These are phyloP conservation scores for Pseudognaphalium luteoalbum DNA, from an alignment of 129 eudicot species.

Conservation along the genomic window DNA sequence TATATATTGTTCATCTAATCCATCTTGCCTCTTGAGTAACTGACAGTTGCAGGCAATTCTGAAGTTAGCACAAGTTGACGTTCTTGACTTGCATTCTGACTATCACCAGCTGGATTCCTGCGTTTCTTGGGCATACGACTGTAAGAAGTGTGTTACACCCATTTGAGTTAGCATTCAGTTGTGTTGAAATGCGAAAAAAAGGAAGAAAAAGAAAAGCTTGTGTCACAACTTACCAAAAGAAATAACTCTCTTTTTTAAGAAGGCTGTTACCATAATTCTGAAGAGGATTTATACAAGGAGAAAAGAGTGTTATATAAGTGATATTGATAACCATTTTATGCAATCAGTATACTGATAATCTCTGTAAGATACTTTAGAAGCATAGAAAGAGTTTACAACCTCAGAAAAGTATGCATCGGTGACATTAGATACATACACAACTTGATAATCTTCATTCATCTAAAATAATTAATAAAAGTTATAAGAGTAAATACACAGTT, in stretches of 20 bases:
- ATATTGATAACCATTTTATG: not conserved
- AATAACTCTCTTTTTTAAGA: conserved; percentile 59
- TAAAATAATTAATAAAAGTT: conserved; percentile 17
- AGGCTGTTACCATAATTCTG: conserved; percentile 62
- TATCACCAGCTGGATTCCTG: conserved; percentile 36
- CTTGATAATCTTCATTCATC: conserved; percentile 85
- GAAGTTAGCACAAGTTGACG: conserved; percentile 52
- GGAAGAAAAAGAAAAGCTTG: not conserved
- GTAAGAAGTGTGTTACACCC: conserved; percentile 15
- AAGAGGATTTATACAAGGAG: conserved; percentile 19
- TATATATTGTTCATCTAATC: conserved; percentile 33
- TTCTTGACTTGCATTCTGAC: conserved; percentile 45
- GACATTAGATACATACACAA: conserved; percentile 63
- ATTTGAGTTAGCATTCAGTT: conserved; percentile 12
- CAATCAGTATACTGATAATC: not conserved
- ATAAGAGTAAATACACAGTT: not conserved
- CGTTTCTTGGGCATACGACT: conserved; percentile 56
- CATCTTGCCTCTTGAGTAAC: conserved; percentile 47
- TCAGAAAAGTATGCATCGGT: conserved; percentile 53
- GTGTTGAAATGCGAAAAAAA: not conserved
- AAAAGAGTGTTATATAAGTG: not conserved
- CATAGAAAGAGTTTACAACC: conserved; percentile 42
- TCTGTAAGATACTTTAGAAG: not conserved
- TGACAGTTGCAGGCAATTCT: conserved; percentile 39
- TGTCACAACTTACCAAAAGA: conserved; percentile 49